Base-by-base conservation (phyloP, 2,329 filamentous ascomycete genomes). In the Aaosphaeria pasadenensis region DNA sequence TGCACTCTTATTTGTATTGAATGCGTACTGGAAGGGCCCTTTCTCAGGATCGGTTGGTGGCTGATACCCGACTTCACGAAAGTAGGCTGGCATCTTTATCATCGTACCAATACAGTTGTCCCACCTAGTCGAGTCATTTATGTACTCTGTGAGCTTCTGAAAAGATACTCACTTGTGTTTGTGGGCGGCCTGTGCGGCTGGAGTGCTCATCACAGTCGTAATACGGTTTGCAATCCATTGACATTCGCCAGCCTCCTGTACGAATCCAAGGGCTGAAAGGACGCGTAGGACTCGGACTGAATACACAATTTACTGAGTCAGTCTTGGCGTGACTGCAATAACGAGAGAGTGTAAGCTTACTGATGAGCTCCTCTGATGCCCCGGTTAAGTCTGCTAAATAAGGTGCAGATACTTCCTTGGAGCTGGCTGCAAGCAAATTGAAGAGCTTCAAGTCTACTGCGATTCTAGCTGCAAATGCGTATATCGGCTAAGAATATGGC, bases 371-470 rank as follows among this genome's bases (percentile, higher is more conserved):
- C 11, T 39, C 32, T 5, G 43, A 38, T 7, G 32, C 32, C 11
- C 43, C 33, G 7, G 43, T 39, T 9, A 24, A 30, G n/a, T 11
- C 32, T 5, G 35, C 32, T 7, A 45, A 28, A 9, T 45, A 24
- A 39, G 11, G 11, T 7, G 43, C 43, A 6, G 43, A 39, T n/a
- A 29, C 28, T 17, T n/a, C n/a, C 5, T 7, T 11, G 6, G 38
- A 13, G n/a, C 11, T 39, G 4, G 36, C 35, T 9, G 32, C 28
- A 11, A 54, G 49, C 32, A 45, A 40, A 11, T 49, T 31, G 35
- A 54, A 54, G 6, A 54, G 49, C 9, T 52, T 40, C 24, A 54
- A 30, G 13, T 52, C 50, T 1, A 54, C 43, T 5, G 52, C 52
- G 7, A 52, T 45, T 11, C 52, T 45, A 4, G 50, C 49, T 4